A percentile compares a stretch with the other conserved stretches of the same genome.
These are phyloP conservation scores for Daldinia concentrica DNA, from an alignment of 495 filamentous ascomycete genomes.

Conservation along the genomic window DNA sequence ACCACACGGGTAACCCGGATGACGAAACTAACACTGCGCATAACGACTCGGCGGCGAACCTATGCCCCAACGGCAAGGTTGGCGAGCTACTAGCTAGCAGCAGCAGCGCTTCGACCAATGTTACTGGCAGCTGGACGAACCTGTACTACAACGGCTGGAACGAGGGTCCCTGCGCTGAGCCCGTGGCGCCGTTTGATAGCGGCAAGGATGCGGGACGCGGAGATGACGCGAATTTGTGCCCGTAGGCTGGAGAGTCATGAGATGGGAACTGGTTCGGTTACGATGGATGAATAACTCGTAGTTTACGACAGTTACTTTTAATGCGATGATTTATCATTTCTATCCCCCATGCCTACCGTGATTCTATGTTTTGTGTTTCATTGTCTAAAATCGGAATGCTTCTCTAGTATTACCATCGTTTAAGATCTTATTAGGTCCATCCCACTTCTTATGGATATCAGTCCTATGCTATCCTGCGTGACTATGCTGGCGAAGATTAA, in stretches of 20 bases:
- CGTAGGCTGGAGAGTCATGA: constrained; percentile 1
- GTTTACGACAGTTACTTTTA: constrained; percentile 6
- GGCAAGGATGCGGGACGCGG: constrained; percentile 22
- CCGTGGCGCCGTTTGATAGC: constrained; percentile 33
- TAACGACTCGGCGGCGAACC: constrained; percentile 4
- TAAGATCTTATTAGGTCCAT: too few species aligned
- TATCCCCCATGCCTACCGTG: background rate
- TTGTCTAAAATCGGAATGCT: background rate
- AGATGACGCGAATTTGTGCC: constrained; percentile 26
- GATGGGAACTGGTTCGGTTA: background rate
- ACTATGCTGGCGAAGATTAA: background rate
- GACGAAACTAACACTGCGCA: background rate
- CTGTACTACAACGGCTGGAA: constrained; percentile 48
- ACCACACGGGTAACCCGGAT: constrained; percentile 34
- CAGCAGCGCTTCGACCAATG: background rate
- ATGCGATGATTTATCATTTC: background rate
- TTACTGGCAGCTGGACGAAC: constrained; percentile 29
- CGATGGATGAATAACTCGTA: background rate
- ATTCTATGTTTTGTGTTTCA: background rate
- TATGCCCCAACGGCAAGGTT: constrained; percentile 44
- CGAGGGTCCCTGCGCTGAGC: constrained; percentile 41
- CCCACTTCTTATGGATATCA: too few species aligned
- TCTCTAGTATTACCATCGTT: background rate
- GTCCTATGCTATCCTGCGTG: too few species aligned
- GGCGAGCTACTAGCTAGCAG: constrained; percentile 23